A percentile compares a stretch with the other conserved stretches of the same genome.
Evolutionary conservation across 2,329 filamentous ascomycete species (phyloP).

Genomic region (Trichophyton mentagrophytes): DNA sequence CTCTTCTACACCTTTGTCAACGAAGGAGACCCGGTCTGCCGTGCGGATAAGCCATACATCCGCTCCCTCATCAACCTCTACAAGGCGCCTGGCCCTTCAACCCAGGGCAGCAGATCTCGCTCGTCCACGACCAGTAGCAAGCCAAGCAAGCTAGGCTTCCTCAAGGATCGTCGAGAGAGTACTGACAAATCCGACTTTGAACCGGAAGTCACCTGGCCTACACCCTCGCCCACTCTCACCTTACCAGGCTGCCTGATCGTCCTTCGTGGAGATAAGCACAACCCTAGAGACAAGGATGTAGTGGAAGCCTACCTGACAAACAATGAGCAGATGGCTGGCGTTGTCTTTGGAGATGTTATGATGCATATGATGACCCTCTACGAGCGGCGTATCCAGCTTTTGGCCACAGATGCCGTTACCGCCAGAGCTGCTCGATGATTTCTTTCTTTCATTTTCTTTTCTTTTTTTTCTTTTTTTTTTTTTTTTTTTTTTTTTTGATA

Average conservation of each 20-base stretch:
- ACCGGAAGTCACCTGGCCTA: conserved; percentile 41
- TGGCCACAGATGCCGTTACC: conserved; percentile 58
- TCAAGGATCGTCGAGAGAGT: conserved; percentile 7
- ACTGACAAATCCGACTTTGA: background rate
- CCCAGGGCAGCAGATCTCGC: conserved; percentile 9
- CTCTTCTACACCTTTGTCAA: conserved; percentile 72
- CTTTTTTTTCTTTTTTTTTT: background rate
- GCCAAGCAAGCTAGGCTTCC: conserved; percentile 1
- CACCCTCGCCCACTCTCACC: conserved; percentile 54
- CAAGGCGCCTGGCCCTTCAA: conserved; percentile 41
- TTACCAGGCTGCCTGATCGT: conserved; percentile 59
- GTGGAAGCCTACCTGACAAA: conserved; percentile 56
- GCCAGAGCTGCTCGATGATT: conserved; percentile 16
- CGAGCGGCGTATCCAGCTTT: conserved; percentile 53
- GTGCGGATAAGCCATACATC: conserved; percentile 66
- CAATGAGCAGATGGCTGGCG: conserved; percentile 54
- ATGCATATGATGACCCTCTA: conserved; percentile 74
- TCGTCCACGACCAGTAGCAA: conserved; percentile 10
- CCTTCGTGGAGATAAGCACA: conserved; percentile 37
- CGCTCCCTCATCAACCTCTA: conserved; percentile 60
- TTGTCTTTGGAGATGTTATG: conserved; percentile 71
- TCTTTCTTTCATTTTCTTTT: background rate
- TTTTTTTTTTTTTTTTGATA: background rate
- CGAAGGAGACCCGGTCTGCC: conserved; percentile 68
- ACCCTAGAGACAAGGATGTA: conserved; percentile 39